phyloP scores from a whole-genome alignment of 495 filamentous ascomycete species.

The Pseudomonodictys pantanalensis region DNA sequence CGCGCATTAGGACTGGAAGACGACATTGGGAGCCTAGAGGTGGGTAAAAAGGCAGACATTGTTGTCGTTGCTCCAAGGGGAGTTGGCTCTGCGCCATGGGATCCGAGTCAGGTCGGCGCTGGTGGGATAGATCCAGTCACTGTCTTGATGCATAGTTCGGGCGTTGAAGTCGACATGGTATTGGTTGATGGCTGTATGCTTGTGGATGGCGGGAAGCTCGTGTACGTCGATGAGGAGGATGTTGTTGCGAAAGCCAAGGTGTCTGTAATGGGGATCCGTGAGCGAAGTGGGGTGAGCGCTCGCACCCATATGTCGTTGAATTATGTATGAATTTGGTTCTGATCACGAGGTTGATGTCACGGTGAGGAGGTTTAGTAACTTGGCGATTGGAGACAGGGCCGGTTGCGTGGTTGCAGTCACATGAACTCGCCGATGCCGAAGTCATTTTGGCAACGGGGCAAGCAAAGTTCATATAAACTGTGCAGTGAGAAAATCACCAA shows the following conservation, averaged over 20 bases:
- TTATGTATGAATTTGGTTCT: background rate
- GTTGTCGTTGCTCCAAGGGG: constrained; percentile 8
- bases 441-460: background rate
- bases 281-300: background rate
- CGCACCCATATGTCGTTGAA: constrained; percentile 6
- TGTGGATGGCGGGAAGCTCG: constrained; percentile 13
- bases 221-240: constrained; percentile 2
- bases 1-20: constrained; percentile 18
- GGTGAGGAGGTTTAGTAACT: too few relatives aligned
- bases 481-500: constrained; percentile 4
- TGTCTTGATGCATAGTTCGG: constrained; percentile 15
- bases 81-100: background rate
- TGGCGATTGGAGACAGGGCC: too few relatives aligned
- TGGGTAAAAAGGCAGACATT: constrained; percentile 25
- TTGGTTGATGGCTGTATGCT: constrained; percentile 11
- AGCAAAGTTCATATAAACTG: background rate
- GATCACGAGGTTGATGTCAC: too few relatives aligned
- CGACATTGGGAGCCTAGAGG: constrained; percentile 15
- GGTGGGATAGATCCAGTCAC: constrained; percentile 16
- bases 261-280: background rate
- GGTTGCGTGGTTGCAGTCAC: too few relatives aligned
- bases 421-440: too few relatives aligned
- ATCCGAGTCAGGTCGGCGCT: background rate
- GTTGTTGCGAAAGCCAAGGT: background rate
- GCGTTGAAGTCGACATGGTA: constrained; percentile 13